Evolutionary conservation across 352 stramenopile species (phyloP).

Genomic region (Phytophthora meadii): DNA sequence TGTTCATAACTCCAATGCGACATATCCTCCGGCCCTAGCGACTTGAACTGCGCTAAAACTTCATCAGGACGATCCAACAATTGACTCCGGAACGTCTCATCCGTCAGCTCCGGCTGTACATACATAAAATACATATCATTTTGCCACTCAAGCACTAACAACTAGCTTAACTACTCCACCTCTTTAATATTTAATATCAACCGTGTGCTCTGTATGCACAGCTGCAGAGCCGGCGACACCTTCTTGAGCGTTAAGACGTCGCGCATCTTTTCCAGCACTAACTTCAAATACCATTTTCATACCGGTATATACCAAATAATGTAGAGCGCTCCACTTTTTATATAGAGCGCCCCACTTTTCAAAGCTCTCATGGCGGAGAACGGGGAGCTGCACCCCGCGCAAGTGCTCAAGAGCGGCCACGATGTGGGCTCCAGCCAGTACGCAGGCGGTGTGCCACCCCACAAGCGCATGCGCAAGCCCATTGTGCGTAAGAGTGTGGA

Average conservation of each 20-base stretch:
- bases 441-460: conserved; percentile 65
- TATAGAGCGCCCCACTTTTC: neutral
- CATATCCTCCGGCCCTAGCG: conserved; percentile 37
- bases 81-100: conserved; percentile 57
- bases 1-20: conserved; percentile 48
- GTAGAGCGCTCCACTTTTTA: conserved; percentile 6
- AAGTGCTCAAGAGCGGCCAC: conserved; percentile 81
- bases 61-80: conserved; percentile 51
- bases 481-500: conserved; percentile 90
- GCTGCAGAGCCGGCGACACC: conserved; percentile 49
- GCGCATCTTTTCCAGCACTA: conserved; percentile 36
- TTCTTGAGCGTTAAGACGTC: conserved; percentile 68
- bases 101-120: conserved; percentile 34
- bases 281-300: conserved; percentile 5
- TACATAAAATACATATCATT: conserved; percentile 1
- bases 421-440: conserved; percentile 78
- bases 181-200: conserved; percentile 34
- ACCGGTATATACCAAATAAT: conserved; percentile 5
- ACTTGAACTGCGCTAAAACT: conserved; percentile 36
- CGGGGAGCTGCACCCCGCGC: conserved; percentile 72
- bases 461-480: conserved; percentile 88
- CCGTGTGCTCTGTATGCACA: conserved; percentile 54
- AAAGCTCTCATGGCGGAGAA: conserved; percentile 32
- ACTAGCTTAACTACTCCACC: conserved; percentile 14
- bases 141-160: neutral